Conservation (phyloP, 2,329 filamentous ascomycete species). For the Claviceps sp. region DNA sequence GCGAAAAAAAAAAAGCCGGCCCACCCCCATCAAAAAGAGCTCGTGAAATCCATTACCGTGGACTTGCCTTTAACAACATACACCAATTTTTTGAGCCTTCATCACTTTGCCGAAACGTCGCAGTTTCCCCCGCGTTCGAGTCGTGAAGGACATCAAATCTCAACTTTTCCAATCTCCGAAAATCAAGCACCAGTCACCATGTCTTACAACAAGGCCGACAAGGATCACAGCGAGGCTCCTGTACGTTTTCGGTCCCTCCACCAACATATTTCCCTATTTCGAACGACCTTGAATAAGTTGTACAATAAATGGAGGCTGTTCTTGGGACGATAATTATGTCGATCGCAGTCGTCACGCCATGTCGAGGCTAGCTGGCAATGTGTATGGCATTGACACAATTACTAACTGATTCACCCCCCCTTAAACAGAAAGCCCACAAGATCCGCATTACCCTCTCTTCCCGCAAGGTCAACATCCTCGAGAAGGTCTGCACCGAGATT, state of each 20-base stretch:
- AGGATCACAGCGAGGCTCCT: constrained; percentile 82
- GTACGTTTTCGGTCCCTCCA: constrained; percentile 33
- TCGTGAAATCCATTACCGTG: neutral
- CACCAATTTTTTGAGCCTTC: constrained; percentile 31
- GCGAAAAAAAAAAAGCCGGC: neutral
- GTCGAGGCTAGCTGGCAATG: too few relatives aligned
- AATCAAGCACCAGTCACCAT: constrained; percentile 39
- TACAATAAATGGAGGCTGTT: neutral
- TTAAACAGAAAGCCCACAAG: constrained; percentile 72
- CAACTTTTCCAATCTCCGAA: constrained; percentile 3
- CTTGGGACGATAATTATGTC: too few relatives aligned
- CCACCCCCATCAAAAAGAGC: constrained; percentile 9
- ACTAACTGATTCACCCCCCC: constrained; percentile 4
- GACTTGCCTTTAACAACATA: neutral
- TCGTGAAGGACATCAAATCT: constrained; percentile 51
- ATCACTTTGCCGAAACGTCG: constrained; percentile 68
- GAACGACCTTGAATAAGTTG: neutral
- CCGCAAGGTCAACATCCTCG: constrained; percentile 87
- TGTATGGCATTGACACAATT: fast-evolving
- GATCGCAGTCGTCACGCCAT: too few relatives aligned
- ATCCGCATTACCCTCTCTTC: constrained; percentile 96
- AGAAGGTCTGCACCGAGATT: constrained; percentile 97
- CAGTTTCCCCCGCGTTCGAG: constrained; percentile 48
- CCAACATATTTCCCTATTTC: neutral
- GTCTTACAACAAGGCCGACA: constrained; percentile 93